These are phyloP conservation scores for Suillus occidentalis DNA, from an alignment of 768 basidiomycete species.

Conservation along the genomic window DNA sequence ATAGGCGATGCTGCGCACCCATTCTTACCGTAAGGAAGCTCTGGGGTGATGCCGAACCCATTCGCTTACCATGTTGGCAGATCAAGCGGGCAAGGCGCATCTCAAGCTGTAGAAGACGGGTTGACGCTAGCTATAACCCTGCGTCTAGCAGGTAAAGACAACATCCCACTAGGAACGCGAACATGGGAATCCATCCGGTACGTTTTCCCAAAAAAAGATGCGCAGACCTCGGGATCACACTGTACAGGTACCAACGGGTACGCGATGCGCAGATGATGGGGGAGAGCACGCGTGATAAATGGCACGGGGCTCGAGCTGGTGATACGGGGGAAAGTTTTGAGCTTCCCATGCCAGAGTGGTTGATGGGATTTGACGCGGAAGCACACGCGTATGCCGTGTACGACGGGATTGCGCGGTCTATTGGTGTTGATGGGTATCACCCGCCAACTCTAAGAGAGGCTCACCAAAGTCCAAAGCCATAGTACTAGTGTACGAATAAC, in stretches of 20 bases:
- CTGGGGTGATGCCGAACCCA: background rate
- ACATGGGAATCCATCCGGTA: too few relatives aligned
- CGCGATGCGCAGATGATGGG: conserved; percentile 22
- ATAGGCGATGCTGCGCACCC: conserved; percentile 33
- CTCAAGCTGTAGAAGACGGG: conserved; percentile 43
- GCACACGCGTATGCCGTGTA: conserved; percentile 24
- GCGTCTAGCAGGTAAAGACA: background rate
- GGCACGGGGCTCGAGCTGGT: conserved; percentile 22
- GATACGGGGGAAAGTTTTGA: conserved; percentile 15
- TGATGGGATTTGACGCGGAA: conserved; percentile 29
- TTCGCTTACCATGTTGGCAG: conserved; percentile 7
- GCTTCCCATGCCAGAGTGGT: conserved; percentile 27
- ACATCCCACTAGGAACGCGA: too few relatives aligned
- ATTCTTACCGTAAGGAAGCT: conserved; percentile 24
- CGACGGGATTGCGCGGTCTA: conserved; percentile 21
- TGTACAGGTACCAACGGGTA: conserved; percentile 26
- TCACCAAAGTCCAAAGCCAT: too few relatives aligned
- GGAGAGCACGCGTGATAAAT: conserved; percentile 26
- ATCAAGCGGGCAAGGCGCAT: conserved; percentile 34
- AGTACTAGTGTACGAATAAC: too few relatives aligned
- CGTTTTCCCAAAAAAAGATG: too few relatives aligned
- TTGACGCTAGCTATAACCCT: conserved; percentile 35
- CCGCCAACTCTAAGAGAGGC: too few relatives aligned
- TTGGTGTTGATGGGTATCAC: conserved; percentile 24
- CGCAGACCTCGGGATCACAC: background rate